These are phyloP conservation scores for Porodaedalea pini DNA, from an alignment of 1,284 basidiomycete genomes.

Conservation along the genomic window DNA sequence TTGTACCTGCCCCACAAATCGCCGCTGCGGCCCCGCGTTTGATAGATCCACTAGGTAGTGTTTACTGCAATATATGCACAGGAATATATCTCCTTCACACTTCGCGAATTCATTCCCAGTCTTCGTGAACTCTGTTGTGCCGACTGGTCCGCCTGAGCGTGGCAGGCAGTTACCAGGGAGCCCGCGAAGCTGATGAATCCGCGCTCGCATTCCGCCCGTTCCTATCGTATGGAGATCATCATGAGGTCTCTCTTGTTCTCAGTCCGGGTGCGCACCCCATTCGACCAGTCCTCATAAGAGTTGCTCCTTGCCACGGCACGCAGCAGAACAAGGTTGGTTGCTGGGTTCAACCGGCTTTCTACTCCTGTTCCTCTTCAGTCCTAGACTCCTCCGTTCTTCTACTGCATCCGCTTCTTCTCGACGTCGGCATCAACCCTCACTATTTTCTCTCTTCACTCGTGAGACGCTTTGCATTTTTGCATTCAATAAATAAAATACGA, in stretches of 20 bases:
- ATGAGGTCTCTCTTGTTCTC: background rate
- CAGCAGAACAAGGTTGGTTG: background rate
- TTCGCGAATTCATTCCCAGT: background rate
- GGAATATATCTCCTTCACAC: background rate
- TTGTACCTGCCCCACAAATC: background rate
- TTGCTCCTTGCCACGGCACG: background rate
- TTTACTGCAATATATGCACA: background rate
- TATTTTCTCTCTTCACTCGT: conserved; percentile 14
- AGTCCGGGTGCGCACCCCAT: background rate
- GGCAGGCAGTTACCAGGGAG: background rate
- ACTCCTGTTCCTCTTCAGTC: background rate
- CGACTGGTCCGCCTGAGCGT: background rate
- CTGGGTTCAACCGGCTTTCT: too few relatives aligned
- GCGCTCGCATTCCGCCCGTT: background rate
- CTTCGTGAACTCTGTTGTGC: too few relatives aligned
- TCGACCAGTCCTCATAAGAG: conserved; percentile 3
- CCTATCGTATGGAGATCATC: background rate
- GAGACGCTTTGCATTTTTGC: conserved; percentile 2
- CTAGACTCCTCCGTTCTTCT: background rate
- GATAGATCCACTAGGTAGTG: background rate
- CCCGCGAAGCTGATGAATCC: background rate
- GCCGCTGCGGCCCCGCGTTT: conserved; percentile 7
- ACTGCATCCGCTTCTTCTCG: conserved; percentile 3
- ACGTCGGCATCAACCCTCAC: background rate
- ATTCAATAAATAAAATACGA: conserved; percentile 16